Percentiles rank a stretch among this genome's conserved stretches.
Evolutionary conservation across 2,329 filamentous ascomycete genomes (phyloP).

Genomic region (Verticillium isaacii): DNA sequence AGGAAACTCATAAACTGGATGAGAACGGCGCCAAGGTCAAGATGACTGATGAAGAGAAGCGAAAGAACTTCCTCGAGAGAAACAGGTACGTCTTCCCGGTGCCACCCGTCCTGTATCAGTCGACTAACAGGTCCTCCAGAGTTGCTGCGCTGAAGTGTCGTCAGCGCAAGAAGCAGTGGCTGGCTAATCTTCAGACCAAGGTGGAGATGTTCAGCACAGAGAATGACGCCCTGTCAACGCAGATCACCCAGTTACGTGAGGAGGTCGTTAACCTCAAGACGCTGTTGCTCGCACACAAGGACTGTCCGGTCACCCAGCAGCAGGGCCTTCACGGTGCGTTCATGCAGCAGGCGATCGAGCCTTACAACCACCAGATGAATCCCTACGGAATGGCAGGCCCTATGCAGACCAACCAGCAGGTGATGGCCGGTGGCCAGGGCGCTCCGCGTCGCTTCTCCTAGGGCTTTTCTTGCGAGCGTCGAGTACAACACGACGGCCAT

Average conservation of each 20-base stretch:
- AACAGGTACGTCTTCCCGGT: conserved; percentile 65
- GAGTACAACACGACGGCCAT: not conserved
- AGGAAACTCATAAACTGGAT: conserved; percentile 50
- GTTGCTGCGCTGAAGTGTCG: conserved; percentile 95
- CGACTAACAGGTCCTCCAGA: conserved; percentile 41
- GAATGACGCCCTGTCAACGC: conserved; percentile 80
- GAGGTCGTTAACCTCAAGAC: conserved; percentile 96
- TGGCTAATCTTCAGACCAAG: conserved; percentile 89
- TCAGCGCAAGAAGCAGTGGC: conserved; percentile 98
- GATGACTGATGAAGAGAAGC: conserved; percentile 98
- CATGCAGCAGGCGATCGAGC: conserved; percentile 52
- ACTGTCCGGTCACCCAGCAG: conserved; percentile 87
- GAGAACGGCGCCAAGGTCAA: conserved; percentile 61
- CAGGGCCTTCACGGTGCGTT: conserved; percentile 64
- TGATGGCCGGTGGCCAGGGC: conserved; percentile 49
- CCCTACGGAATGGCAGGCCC: conserved; percentile 53
- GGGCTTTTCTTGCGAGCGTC: conserved; percentile 12
- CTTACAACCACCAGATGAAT: conserved; percentile 52
- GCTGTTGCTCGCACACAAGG: conserved; percentile 87
- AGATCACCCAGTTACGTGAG: conserved; percentile 80
- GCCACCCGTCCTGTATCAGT: not conserved
- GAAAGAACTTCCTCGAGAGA: conserved; percentile 94
- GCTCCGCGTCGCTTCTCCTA: conserved; percentile 55
- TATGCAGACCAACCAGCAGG: conserved; percentile 42
- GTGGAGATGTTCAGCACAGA: conserved; percentile 90